Evolutionary conservation across 768 basidiomycete species (phyloP).

Genomic region (button mushroom (Agaricus bisporus)): DNA sequence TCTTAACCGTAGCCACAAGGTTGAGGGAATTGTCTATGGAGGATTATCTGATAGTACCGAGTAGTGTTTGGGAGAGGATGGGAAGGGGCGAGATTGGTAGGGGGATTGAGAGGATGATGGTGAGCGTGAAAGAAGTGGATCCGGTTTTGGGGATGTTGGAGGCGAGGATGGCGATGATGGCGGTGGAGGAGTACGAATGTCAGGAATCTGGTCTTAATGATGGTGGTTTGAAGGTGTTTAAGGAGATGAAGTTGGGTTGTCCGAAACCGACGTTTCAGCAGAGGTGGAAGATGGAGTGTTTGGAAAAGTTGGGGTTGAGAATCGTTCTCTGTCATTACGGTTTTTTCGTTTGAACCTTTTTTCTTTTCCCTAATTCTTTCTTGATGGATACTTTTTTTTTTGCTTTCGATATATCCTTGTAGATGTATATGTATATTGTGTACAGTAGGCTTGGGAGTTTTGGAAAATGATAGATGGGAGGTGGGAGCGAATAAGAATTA

Average conservation of each 20-base stretch:
- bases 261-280: slow-evolving; percentile 7
- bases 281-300: slow-evolving; percentile 9
- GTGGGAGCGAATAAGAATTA: too few species aligned
- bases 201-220: neutral
- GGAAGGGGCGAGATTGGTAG: slow-evolving; percentile 2
- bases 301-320: slow-evolving; percentile 5
- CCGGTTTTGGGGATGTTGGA: slow-evolving; percentile 7
- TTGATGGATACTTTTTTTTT: too few species aligned
- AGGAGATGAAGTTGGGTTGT: slow-evolving; percentile 8
- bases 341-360: neutral
- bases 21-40: slow-evolving; percentile 3
- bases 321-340: slow-evolving; percentile 9
- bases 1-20: neutral
- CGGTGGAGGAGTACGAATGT: neutral
- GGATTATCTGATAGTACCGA: slow-evolving; percentile 4
- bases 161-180: neutral
- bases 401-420: too few species aligned
- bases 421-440: too few species aligned
- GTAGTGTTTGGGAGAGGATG: neutral
- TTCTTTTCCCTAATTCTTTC: too few species aligned
- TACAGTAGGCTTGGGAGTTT: too few species aligned
- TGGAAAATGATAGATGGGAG: too few species aligned
- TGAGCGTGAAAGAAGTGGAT: neutral
- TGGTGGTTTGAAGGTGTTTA: neutral
- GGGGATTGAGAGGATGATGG: slow-evolving; percentile 4